Evolutionary conservation across 2,329 filamentous ascomycete genomes (phyloP), one percentile per base, ranked within the genome.

Genomic region (Calonectria pseudoreteaudii): DNA sequence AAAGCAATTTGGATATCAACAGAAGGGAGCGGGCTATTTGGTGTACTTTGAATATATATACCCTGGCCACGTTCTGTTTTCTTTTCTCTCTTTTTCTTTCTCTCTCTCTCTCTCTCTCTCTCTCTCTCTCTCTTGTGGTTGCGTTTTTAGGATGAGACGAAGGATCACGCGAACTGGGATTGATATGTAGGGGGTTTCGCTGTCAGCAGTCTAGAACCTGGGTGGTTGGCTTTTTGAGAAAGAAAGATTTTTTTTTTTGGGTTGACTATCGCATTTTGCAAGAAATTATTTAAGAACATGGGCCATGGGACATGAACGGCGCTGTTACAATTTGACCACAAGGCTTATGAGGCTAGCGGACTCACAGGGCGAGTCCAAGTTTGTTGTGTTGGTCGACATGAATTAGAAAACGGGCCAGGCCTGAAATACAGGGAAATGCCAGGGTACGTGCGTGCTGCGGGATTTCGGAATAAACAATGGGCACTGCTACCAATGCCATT

Each of bases 141-240:
- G 20, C 34, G 23, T 62, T 62, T 62, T 41, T 20, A 38, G 36
- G 34, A 36, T 38, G 23, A 62, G 36, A 62, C 56, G 36, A 62
- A 62, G 56, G 34, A 62, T 62, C 56, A 62, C 56, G 56, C 56
- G 56, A 62, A 34, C 34, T 62, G 56, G 56, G 56, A 36, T 41
- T 36, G 56, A 10, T 62, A 62, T 62, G 56, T 36, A 62, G 56
- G 56, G 53, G 56, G 34, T 20, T 62, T 26, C 34, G 18, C 16
- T 30, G 41, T 41, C 14, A 31, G 23, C 34, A 62, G 56, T 20
- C 36, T 28, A 36, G 56, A 60, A 28, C 56, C 41, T 62, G 56
- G 56, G 56, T 62, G 56, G 56, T 23, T 62, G 36, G 36, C 14
- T 41, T 28, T 62, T 60, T 36, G 50, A n/a, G 52, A 62, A n/a